Base-by-base conservation (phyloP, 2,329 filamentous ascomycete species). In the Leptographium lundbergii region DNA sequence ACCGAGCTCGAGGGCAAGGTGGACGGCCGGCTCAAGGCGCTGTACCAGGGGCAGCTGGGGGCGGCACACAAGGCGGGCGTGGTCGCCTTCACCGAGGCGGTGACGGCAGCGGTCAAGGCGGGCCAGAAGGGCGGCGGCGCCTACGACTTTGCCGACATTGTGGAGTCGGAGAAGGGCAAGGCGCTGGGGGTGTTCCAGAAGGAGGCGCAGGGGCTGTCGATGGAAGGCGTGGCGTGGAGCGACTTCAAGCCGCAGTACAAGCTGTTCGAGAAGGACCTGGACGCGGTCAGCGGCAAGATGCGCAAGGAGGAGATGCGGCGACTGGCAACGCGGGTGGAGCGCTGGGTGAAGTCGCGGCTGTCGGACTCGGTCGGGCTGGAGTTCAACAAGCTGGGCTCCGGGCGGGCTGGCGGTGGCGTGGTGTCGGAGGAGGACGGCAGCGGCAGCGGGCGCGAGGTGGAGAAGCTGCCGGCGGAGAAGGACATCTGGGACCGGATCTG, bases 401-500 rank as follows among this genome's bases (percentile, higher is more conserved):
- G 91, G 17, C 84, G 91, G 67, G 89, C 84, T 9, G 82, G 84
- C 56, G 90, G 89, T 57, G 90, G 39, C 89, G 0, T 88, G 91
- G n/a, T 17, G 27, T 3, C 29, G 36, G 7, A 32, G 25, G 10
- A 14, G n/a, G 42, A 42, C 3, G 36, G 13, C 4, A n/a, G 27
- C 17, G 42, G 48, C 19, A 25, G 47, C n/a, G 39, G 22, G 5
- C 32, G 34, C 47, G 88, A 86, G 2, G 86, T 3, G 6, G 22
- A 90, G 60, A 89, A 87, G 71, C 84, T 87, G 1, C 68, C 77
- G 0, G 75, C 81, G 0, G 92, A 97, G 71, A 91, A 88, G 70
- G 87, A 91, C 59, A 84, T 99, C 19, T 99, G 95, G 94, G 94
- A 99, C 69, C 85, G 92, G 47, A 87, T 99, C 67, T 99, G 94